Base-by-base conservation (phyloP, 2,329 filamentous ascomycete species). In the Rhynchosporium secalis region DNA sequence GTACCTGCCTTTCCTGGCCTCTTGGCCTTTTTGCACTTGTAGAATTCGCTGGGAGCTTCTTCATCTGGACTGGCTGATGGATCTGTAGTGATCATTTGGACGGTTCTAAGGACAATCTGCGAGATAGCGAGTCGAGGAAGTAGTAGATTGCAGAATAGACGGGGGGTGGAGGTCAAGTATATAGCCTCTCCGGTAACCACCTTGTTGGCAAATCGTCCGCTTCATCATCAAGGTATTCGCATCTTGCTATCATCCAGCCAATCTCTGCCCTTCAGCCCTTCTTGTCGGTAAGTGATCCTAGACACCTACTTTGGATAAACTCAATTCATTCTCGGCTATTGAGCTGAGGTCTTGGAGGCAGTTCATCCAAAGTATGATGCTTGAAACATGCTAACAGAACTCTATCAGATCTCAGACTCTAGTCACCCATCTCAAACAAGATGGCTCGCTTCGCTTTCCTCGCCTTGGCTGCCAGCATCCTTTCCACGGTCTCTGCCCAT, bases 381-480 rank as follows among this genome's bases (percentile, higher is more conserved):
- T 12, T n/a, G 13, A 51, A 5, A 20, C 28, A 13, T 26, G 38
- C 49, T 54, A 41, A 54, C 49, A 38, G n/a, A 41, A 12, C 15
- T 8, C 4, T 20, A 38, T 20, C n/a, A 38, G 36, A 20, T 52
- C 49, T 40, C 20, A 5, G 15, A 36, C 7, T 36, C 29, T 10
- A 15, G 28, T 36, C 29, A 10, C n/a, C 49, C 38, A 13, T 8
- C 29, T n/a, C 33, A 9, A 10, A 10, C 38, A 55, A 13, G 9
- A 60, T 61, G 58, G 49, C 51, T 41, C 65, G 66, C 52, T 65
- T 70, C 64, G 56, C 60, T 45, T 43, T 66, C 57, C 31, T 64
- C 47, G 57, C 66, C 31, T 51, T 68, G 41, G 65, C 64, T 40
- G 69, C 63, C 49, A 62, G 28, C 46, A 45, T 33, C 57, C 29